Conservation (phyloP, 352 stramenopile species). For the Globisporangium radiosum region DNA sequence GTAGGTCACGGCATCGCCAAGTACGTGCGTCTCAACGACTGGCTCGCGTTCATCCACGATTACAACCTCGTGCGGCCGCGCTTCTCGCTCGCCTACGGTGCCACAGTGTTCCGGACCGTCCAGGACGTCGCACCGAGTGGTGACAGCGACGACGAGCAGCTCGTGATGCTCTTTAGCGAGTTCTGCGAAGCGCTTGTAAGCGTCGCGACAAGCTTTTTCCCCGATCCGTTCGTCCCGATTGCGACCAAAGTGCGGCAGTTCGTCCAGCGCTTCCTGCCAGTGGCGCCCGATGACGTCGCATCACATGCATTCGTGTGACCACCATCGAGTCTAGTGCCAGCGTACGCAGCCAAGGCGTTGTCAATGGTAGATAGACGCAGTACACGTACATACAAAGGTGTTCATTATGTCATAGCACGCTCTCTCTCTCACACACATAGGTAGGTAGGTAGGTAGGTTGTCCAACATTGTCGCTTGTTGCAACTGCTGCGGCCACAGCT, state of each 20-base stretch:
- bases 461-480: not conserved
- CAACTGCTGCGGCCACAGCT: too few relatives aligned
- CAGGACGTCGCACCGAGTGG: constrained; percentile 35
- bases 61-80: constrained; percentile 57
- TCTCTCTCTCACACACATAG: not conserved
- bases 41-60: constrained; percentile 62
- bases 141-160: constrained; percentile 16
- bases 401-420: not conserved
- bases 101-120: constrained; percentile 55
- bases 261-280: constrained; percentile 55
- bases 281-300: constrained; percentile 49
- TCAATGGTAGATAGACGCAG: too few relatives aligned
- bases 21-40: constrained; percentile 64
- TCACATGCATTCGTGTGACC: constrained; percentile 18
- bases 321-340: not conserved
- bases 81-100: constrained; percentile 52
- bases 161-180: constrained; percentile 71
- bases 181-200: constrained; percentile 66
- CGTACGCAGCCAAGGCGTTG: too few relatives aligned
- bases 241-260: constrained; percentile 61
- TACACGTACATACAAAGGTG: not conserved
- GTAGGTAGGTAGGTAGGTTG: not conserved
- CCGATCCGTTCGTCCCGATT: constrained; percentile 52
- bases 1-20: constrained; percentile 38
- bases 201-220: constrained; percentile 47